Percentiles rank a stretch among this genome's conserved stretches.
These are phyloP conservation scores for Tricholomella constricta DNA, from an alignment of 768 basidiomycete genomes.

Conservation along the genomic window DNA sequence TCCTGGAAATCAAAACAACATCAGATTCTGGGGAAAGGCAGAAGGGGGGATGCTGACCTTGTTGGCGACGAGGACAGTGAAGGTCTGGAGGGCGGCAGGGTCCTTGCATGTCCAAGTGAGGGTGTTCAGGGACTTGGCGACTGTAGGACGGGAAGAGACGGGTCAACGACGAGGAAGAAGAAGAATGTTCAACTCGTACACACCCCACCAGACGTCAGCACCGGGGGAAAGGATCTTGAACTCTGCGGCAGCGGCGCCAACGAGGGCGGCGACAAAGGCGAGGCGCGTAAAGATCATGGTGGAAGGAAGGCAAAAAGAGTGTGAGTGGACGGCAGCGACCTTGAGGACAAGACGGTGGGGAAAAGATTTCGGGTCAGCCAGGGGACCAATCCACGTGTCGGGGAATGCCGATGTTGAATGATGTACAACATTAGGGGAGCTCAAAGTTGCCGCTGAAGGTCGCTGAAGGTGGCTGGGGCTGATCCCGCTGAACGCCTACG, in stretches of 20 bases:
- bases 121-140: conserved; percentile 57
- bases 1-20: conserved; percentile 21
- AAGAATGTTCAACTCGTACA: conserved; percentile 27
- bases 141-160: conserved; percentile 31
- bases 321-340: conserved; percentile 10
- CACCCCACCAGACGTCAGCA: conserved; percentile 62
- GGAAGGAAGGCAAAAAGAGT: conserved; percentile 9
- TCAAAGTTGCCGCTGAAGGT: no score
- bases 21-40: background rate
- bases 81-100: conserved; percentile 34
- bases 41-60: conserved; percentile 11
- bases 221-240: conserved; percentile 49
- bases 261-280: conserved; percentile 39
- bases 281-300: conserved; percentile 25
- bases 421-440: no score
- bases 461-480: no score
- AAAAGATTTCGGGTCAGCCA: conserved; percentile 1
- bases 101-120: conserved; percentile 59
- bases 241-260: conserved; percentile 39
- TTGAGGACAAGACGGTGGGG: background rate
- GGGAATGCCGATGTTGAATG: background rate
- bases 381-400: background rate
- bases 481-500: no score
- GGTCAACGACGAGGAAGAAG: background rate
- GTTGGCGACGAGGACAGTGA: conserved; percentile 57